Base-by-base conservation (phyloP, 148 eudicot species). In the Pouteria glomerata region DNA sequence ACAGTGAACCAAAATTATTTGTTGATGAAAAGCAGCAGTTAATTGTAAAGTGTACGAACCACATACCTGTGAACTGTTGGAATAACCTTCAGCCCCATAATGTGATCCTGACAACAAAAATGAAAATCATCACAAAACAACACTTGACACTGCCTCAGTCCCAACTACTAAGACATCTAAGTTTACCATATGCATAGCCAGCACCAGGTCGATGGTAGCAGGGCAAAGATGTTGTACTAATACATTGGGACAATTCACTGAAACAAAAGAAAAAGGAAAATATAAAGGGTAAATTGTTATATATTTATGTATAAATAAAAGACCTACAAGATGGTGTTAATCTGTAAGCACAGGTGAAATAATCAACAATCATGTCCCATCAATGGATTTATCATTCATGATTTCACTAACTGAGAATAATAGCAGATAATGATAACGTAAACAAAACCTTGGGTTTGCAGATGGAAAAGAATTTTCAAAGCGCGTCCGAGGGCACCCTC, bases 71-170 rank as follows among this genome's bases (percentile, higher is more conserved):
- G 26, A 55, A 56, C 44, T 56, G 62, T 65, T 56, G 37, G 60
- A 37, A 65, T 73, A 73, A 64, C 31, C 71, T 41, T 65, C 64
- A 41, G 8, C 64, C 21, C 68, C 53, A 24, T 56, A 19, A 47
- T 47, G 45, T 56, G 60, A 65, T 42, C 76, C 70, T 73, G 76
- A 65, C n/a, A 23, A 23, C 15, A 72, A 52, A 73, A 65, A 51
- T 8, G 21, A 73, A 56, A 73, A 51, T 42, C n/a, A 50, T 61
- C 29, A 14, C 48, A 21, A 34, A 19, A 18, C 4, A 12, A 51
- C 8, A 63, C 21, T 3, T 63, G 47, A 24, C 24, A 39, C 16
- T 23, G 45, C 18, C 4, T 51, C 31, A 18, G 37, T 24, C 35
- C 27, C 10, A 18, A 18, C 0, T 41, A 60, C 8, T 31, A 4